Percentiles rank a stretch among this genome's conserved stretches.
Conservation (phyloP, 345 rosid species). For the Eucalyptus erythrocorys region DNA sequence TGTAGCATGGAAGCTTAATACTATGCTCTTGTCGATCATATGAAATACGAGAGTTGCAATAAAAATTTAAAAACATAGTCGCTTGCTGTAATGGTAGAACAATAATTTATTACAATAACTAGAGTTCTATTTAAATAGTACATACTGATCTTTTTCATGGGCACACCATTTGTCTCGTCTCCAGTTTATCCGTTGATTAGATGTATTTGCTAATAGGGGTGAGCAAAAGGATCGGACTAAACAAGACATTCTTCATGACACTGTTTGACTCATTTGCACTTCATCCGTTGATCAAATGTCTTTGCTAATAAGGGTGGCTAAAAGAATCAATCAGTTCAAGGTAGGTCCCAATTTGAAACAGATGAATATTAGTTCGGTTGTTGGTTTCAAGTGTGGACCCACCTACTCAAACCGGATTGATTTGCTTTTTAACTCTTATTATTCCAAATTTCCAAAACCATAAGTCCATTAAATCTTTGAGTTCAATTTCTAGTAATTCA, state of each 20-base stretch:
- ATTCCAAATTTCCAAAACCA: neutral
- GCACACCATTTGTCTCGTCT: neutral
- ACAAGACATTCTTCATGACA: neutral
- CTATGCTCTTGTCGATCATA: neutral
- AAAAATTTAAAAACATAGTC: neutral
- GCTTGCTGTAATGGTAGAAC: neutral
- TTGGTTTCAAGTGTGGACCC: neutral
- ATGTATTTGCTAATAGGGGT: neutral
- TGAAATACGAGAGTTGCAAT: neutral
- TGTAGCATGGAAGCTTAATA: neutral
- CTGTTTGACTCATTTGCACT: neutral
- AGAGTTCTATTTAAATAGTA: neutral
- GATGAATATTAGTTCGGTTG: too few relatives aligned
- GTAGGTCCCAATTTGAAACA: neutral
- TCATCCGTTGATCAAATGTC: neutral
- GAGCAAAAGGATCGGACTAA: neutral
- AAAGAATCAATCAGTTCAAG: fast-evolving
- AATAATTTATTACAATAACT: neutral
- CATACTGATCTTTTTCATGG: neutral
- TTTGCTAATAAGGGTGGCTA: neutral
- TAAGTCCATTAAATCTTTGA: neutral
- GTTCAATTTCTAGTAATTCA: neutral
- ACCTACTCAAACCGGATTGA: fast-evolving
- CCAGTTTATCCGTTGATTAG: neutral
- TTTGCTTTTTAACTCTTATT: too few relatives aligned